Conservation (phyloP, 2,329 filamentous ascomycete genomes). For the Pestalotiopsis sp. region DNA sequence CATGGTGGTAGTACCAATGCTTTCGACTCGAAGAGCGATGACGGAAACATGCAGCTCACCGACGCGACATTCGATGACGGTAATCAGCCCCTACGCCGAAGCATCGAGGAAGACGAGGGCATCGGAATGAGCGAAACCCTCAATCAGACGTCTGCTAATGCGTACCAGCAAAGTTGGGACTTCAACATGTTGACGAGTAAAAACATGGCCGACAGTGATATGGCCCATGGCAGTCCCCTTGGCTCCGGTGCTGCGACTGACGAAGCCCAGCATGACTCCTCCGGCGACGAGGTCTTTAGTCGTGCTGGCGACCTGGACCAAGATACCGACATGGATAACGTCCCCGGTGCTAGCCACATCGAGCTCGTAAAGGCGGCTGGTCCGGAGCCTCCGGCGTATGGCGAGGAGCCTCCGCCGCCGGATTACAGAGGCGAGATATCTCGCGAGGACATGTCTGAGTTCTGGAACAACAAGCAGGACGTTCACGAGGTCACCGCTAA, state of each 20-base stretch:
- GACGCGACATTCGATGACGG: constrained; percentile 24
- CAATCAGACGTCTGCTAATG: constrained; percentile 27
- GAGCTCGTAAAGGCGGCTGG: constrained; percentile 25
- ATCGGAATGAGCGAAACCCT: constrained; percentile 42
- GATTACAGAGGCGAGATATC: constrained; percentile 19
- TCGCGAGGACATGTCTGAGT: constrained; percentile 33
- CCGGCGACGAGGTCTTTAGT: constrained; percentile 34
- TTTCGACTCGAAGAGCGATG: constrained; percentile 21
- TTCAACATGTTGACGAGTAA: constrained; percentile 42
- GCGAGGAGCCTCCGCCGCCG: constrained; percentile 18
- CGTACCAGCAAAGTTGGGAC: constrained; percentile 43
- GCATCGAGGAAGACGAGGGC: constrained; percentile 52
- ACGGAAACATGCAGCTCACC: constrained; percentile 23
- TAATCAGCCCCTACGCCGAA: constrained; percentile 38
- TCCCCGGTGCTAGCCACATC: constrained; percentile 32
- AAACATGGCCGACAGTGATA: constrained; percentile 20
- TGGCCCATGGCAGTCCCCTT: constrained; percentile 23
- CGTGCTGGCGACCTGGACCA: constrained; percentile 20
- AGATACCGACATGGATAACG: constrained; percentile 25
- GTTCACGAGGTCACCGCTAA: constrained; percentile 44
- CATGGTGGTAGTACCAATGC: constrained; percentile 52
- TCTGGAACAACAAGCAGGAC: constrained; percentile 38
- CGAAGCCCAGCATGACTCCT: constrained; percentile 40
- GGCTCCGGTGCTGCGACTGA: constrained; percentile 37
- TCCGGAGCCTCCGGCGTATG: constrained; percentile 23